Percentiles rank a stretch among this genome's conserved stretches.
phyloP scores from a whole-genome alignment of 345 rosid genomes.

The Linum lewisii region DNA sequence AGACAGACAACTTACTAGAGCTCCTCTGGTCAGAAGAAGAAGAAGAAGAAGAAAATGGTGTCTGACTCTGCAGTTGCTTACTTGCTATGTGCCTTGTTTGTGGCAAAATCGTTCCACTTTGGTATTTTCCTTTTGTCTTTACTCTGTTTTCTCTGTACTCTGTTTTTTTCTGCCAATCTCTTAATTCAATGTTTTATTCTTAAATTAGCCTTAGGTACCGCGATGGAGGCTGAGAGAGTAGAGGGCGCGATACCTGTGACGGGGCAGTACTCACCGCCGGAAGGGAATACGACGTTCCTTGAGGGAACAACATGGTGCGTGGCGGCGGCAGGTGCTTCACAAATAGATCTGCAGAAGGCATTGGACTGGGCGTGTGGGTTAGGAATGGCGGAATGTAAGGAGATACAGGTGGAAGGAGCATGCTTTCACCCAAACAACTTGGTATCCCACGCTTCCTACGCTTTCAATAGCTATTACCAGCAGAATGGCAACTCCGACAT shows the following conservation, averaged over 20 bases:
- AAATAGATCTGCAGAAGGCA: conserved; percentile 68
- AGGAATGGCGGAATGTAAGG: conserved; percentile 41
- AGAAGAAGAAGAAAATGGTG: background rate
- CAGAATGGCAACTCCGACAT: conserved; percentile 27
- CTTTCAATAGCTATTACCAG: conserved; percentile 25
- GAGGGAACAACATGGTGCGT: conserved; percentile 83
- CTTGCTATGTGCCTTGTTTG: background rate
- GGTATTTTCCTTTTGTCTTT: background rate
- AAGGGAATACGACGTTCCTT: conserved; percentile 80
- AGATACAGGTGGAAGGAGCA: conserved; percentile 15
- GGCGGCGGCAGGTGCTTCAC: conserved; percentile 58
- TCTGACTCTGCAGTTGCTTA: background rate
- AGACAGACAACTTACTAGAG: background rate
- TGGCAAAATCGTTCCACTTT: background rate
- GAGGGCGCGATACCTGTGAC: conserved; percentile 31
- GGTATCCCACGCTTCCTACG: conserved; percentile 24
- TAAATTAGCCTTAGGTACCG: conserved; percentile 10
- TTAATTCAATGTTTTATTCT: no score
- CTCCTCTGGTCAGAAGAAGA: background rate
- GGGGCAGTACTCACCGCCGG: conserved; percentile 41
- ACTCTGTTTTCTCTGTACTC: background rate
- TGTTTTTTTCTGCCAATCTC: background rate
- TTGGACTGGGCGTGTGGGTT: conserved; percentile 94
- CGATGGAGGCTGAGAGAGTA: conserved; percentile 31
- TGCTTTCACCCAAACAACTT: conserved; percentile 20